Conservation (phyloP, 2,329 filamentous ascomycete genomes). For the Penicillium sumatraense region DNA sequence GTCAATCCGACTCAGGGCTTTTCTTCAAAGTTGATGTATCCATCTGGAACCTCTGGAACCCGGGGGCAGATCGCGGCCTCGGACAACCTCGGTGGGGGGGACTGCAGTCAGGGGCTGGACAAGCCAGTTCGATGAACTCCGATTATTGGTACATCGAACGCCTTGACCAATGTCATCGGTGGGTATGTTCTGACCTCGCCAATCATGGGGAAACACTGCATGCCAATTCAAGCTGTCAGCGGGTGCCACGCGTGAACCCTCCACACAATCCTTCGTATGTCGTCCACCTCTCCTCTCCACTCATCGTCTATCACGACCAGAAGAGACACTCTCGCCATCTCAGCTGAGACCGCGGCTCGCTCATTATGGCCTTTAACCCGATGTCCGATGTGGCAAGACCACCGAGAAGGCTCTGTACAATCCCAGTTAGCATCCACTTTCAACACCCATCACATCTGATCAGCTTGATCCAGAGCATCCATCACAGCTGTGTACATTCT, state of each 20-base stretch:
- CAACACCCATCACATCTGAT: not conserved
- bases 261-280: slow-evolving; percentile 1
- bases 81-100: slow-evolving; percentile 15
- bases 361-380: not conserved
- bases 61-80: slow-evolving; percentile 16
- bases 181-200: not conserved
- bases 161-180: not conserved
- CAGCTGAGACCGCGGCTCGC: not conserved
- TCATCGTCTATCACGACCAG: not conserved
- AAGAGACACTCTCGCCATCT: slow-evolving; percentile 1
- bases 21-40: slow-evolving; percentile 27
- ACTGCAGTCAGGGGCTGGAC: not conserved
- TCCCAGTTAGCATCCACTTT: not conserved
- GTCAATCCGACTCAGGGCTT: not conserved
- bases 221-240: slow-evolving; percentile 21
- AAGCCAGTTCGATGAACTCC: slow-evolving; percentile 2
- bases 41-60: slow-evolving; percentile 12
- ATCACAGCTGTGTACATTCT: not conserved
- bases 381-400: not conserved
- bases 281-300: slow-evolving; percentile 1
- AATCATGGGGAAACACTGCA: slow-evolving; percentile 14
- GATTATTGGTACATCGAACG: slow-evolving; percentile 25
- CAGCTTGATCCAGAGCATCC: too few species aligned
- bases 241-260: slow-evolving; percentile 20
- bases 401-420: not conserved